Conservation (phyloP, 345 rosid species). For the Toxicodendron radicans region DNA sequence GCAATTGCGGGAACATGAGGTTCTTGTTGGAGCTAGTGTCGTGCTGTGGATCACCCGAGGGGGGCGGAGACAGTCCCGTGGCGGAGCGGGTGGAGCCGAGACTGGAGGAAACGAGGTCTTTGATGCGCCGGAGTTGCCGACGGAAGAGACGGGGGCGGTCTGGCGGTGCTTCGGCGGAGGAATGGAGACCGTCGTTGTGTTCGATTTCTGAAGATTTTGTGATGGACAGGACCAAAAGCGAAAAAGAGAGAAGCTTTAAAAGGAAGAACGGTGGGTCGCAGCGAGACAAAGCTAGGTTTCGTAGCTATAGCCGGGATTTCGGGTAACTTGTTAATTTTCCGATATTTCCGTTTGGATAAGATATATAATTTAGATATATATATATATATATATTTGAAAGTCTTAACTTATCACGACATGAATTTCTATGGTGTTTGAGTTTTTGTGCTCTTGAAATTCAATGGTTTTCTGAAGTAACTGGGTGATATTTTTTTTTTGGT, state of each 20-base stretch:
- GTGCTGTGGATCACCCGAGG: constrained; percentile 36
- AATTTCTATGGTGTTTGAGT: too few relatives aligned
- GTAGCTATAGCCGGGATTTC: constrained; percentile 33
- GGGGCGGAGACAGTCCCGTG: constrained; percentile 14
- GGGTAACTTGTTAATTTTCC: constrained; percentile 25
- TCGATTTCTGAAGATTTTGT: constrained; percentile 59
- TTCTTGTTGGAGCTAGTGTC: constrained; percentile 51
- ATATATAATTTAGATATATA: too few relatives aligned
- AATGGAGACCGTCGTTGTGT: constrained; percentile 67
- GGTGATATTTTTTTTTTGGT: too few relatives aligned
- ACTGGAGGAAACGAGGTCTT: constrained; percentile 32
- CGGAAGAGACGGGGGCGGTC: constrained; percentile 33
- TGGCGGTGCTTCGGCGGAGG: constrained; percentile 13
- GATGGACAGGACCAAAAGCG: constrained; percentile 22
- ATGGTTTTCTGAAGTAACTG: too few relatives aligned
- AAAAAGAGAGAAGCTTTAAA: constrained; percentile 22
- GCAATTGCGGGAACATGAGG: constrained; percentile 31
- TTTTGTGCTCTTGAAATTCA: too few relatives aligned
- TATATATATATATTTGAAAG: too few relatives aligned
- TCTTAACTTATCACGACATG: too few relatives aligned
- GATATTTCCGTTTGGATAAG: not conserved
- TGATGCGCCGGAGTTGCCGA: constrained; percentile 11
- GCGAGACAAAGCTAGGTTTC: constrained; percentile 27
- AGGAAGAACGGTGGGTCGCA: constrained; percentile 32
- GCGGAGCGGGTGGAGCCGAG: not conserved